Evolutionary conservation across 208 protist species (phyloP).

Genomic region (Leishmania aethiopica): DNA sequence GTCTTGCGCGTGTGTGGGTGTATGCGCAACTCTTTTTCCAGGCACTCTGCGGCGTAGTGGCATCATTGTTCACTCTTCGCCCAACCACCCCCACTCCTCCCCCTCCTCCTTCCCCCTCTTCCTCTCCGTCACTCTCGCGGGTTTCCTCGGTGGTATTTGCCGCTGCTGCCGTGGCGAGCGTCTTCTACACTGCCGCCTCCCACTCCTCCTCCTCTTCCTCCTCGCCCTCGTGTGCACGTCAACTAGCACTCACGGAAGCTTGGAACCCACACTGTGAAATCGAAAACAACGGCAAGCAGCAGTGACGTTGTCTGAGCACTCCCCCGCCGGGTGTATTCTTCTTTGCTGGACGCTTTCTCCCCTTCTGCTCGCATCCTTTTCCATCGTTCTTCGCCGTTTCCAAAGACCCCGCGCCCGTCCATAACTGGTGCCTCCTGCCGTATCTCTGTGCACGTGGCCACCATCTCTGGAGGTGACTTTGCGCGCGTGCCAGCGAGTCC

Average conservation of each 20-base stretch:
- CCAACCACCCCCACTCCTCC: neutral
- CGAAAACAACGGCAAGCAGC: neutral
- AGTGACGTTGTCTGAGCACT: neutral
- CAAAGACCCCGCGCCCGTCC: neutral
- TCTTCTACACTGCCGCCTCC: too few relatives aligned
- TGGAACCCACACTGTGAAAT: neutral
- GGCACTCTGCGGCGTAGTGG: neutral
- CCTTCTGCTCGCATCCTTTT: neutral
- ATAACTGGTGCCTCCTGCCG: neutral
- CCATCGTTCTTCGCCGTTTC: neutral
- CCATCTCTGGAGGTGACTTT: neutral
- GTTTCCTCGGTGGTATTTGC: neutral
- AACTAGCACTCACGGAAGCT: neutral
- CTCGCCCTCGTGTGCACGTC: neutral
- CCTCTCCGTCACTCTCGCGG: neutral
- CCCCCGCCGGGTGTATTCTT: neutral
- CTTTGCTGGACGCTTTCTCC: neutral
- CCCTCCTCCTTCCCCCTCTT: neutral
- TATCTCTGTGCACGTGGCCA: neutral
- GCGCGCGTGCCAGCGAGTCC: neutral
- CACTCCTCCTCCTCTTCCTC: neutral
- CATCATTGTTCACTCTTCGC: neutral
- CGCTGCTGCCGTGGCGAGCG: neutral
- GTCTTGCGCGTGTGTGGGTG: neutral
- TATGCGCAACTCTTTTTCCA: neutral